These are phyloP conservation scores for Coniferiporia sulphurascens DNA, from an alignment of 1,284 basidiomycete genomes.

Conservation along the genomic window DNA sequence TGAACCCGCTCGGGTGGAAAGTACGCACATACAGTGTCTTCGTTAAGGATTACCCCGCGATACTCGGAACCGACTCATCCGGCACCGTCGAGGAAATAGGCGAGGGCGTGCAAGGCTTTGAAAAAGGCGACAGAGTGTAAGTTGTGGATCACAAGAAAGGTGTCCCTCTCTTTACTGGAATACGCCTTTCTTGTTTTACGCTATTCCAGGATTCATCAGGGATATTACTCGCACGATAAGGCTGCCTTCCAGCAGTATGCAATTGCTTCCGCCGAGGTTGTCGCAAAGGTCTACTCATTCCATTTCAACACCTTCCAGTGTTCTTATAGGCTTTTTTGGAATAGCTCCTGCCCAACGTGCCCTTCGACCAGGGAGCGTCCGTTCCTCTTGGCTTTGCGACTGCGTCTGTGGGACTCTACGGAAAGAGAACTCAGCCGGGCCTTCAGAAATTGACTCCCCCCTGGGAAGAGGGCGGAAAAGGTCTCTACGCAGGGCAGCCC, in stretches of 20 bases:
- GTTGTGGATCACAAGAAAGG: neutral
- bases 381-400: slow-evolving; percentile 37
- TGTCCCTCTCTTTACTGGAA: neutral
- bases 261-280: slow-evolving; percentile 21
- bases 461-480: slow-evolving; percentile 22
- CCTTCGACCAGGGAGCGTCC: slow-evolving; percentile 33
- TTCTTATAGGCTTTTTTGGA: neutral
- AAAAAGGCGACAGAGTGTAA: slow-evolving; percentile 33
- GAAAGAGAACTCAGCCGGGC: neutral
- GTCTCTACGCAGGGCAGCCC: slow-evolving; percentile 25
- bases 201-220: slow-evolving; percentile 22
- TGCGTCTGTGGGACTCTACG: slow-evolving; percentile 32
- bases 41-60: slow-evolving; percentile 33
- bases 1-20: slow-evolving; percentile 42
- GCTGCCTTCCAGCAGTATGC: slow-evolving; percentile 28
- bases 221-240: slow-evolving; percentile 20
- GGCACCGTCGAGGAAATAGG: slow-evolving; percentile 39
- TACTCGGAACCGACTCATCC: slow-evolving; percentile 44
- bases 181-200: slow-evolving; percentile 27
- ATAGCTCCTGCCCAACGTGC: slow-evolving; percentile 29
- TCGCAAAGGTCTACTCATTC: slow-evolving; percentile 21
- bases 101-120: slow-evolving; percentile 30
- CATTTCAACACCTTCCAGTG: neutral
- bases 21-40: slow-evolving; percentile 30
- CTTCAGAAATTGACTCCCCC: slow-evolving; percentile 15